Evolutionary conservation across 208 protist species (phyloP), one percentile per base, ranked within the genome.

Genomic region (Trypanosoma theileri): DNA sequence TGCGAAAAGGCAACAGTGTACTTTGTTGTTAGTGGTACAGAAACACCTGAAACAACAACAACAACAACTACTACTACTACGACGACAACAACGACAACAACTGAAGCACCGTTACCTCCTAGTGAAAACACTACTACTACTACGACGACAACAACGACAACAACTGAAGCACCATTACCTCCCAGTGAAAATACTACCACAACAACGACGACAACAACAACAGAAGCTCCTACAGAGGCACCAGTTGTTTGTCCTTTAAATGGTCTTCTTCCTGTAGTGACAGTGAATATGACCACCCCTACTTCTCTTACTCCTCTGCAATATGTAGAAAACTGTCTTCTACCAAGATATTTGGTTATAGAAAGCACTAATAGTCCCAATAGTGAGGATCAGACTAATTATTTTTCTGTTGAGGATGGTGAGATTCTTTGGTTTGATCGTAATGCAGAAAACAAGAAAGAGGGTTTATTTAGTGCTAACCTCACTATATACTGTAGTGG

Each of bases 401-500:
- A 58, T 26, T 83, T 85, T 66, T 69, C 66, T 2, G 45, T 71
- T 53, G 52, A 42, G 65, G 44, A 44, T 22, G 42, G 48, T 54
- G 55, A 16, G 19, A 69, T 46, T 65, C 66, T 65, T 55, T 75
- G 63, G 40, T 91, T 91, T 74, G 80, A 88, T 66, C 66, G 54
- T 3, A 61, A 77, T 21, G 53, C 67, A 21, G 45, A 50, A 19
- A 78, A 66, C 62, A 75, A 54, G 6, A 24, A 63, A 2, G 69
- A 78, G 21, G 86, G 86, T 48, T 46, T 75, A 59, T 92, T 81
- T 72, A 78, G 60, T 3, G 76, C 65, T 16, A 71, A 58, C 4
- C 45, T 89, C 40, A 67, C 68, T 13, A 73, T 89, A 11, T 62
- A 71, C 60, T 92, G 86, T 76, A 56, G 67, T 57, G 73, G 62